Percentiles rank a stretch among this genome's conserved stretches.
Evolutionary conservation across 805 yeast species (phyloP).

Genomic region (Yarrowia sp.): DNA sequence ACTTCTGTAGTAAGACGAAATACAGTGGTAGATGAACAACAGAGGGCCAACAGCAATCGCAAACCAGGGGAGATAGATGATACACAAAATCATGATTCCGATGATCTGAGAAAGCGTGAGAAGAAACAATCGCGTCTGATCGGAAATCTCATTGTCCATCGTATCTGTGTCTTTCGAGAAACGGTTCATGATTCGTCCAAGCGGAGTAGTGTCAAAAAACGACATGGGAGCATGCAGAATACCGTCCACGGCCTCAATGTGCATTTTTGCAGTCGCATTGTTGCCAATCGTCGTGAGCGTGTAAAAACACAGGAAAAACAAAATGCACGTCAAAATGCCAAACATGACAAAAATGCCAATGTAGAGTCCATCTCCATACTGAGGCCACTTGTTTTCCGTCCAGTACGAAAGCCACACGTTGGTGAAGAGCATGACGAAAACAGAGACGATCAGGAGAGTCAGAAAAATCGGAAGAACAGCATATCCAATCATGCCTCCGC

Average conservation of each 20-base stretch:
- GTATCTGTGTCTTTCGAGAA: constrained; percentile 79
- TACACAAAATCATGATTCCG: constrained; percentile 58
- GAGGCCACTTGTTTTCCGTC: constrained; percentile 51
- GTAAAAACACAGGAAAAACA: constrained; percentile 46
- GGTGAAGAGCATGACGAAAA: constrained; percentile 57
- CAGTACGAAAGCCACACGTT: constrained; percentile 76
- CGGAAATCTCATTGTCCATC: constrained; percentile 64
- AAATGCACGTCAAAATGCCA: constrained; percentile 51
- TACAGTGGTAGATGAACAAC: constrained; percentile 42
- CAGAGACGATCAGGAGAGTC: constrained; percentile 39
- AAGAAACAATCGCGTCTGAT: constrained; percentile 55
- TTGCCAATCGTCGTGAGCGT: constrained; percentile 44
- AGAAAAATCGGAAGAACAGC: constrained; percentile 39
- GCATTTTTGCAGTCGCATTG: constrained; percentile 54
- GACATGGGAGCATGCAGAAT: constrained; percentile 72
- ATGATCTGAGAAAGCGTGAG: constrained; percentile 50
- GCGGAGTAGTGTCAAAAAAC: constrained; percentile 73
- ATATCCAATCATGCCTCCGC: constrained; percentile 48
- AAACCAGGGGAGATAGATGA: constrained; percentile 66
- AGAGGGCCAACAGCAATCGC: constrained; percentile 60
- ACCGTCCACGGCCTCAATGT: constrained; percentile 53
- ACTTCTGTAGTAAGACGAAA: constrained; percentile 59
- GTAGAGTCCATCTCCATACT: constrained; percentile 49
- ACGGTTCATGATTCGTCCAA: constrained; percentile 74
- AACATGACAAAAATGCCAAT: constrained; percentile 52